Percentiles rank a stretch among this genome's conserved stretches.
Conservation (phyloP, 192 early-diverging fungal species). For the Rhizophlyctis rosea region DNA sequence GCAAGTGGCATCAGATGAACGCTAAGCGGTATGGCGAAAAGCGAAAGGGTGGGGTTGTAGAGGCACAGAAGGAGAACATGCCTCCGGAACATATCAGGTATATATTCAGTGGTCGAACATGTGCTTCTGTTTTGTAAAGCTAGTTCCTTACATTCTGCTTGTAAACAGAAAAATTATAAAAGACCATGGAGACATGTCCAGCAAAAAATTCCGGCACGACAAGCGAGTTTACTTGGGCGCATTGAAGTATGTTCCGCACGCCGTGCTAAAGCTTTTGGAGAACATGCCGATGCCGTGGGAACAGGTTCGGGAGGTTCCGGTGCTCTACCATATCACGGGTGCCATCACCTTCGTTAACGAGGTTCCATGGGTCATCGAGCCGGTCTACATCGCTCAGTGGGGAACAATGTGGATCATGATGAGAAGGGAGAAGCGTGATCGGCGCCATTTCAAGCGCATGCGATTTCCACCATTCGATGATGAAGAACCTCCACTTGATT, state of each 20-base stretch:
- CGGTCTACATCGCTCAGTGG: constrained; percentile 98
- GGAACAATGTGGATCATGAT: constrained; percentile 99
- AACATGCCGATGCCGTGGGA: constrained; percentile 99
- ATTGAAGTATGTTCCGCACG: constrained; percentile 97
- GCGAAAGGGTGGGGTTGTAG: constrained; percentile 90
- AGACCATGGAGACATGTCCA: constrained; percentile 99
- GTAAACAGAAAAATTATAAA: constrained; percentile 86
- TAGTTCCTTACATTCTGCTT: not conserved
- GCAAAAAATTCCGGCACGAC: constrained; percentile 93
- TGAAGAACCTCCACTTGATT: constrained; percentile 98
- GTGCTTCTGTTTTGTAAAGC: not conserved
- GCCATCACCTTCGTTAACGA: constrained; percentile 99
- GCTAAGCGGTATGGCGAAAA: constrained; percentile 89
- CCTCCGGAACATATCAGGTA: constrained; percentile 89
- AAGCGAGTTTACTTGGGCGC: constrained; percentile 98
- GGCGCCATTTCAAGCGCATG: constrained; percentile 98
- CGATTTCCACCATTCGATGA: constrained; percentile 98
- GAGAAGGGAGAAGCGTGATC: constrained; percentile 96
- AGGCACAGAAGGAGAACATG: constrained; percentile 95
- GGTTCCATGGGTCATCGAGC: constrained; percentile 94
- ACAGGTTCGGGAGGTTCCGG: constrained; percentile 92
- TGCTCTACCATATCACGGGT: constrained; percentile 96
- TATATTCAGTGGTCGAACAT: not conserved
- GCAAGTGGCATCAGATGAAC: constrained; percentile 91
- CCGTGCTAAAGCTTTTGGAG: constrained; percentile 94